These are phyloP conservation scores for Austroboletus novae-zelandiae DNA, from an alignment of 1,284 basidiomycete species.

Conservation along the genomic window DNA sequence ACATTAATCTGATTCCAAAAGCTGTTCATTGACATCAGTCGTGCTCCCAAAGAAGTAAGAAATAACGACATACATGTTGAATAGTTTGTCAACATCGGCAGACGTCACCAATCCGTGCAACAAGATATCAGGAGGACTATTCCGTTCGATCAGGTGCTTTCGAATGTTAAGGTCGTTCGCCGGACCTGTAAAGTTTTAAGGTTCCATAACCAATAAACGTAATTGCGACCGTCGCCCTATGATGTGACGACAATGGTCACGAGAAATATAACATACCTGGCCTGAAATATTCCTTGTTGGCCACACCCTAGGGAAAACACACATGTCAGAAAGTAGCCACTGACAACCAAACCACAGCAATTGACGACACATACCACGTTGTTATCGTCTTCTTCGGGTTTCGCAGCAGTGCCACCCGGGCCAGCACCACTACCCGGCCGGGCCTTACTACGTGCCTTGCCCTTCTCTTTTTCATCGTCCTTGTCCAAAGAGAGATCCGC, in stretches of 20 bases:
- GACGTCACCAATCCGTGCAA: conserved; percentile 78
- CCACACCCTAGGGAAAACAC: conserved; percentile 47
- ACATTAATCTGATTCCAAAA: conserved; percentile 74
- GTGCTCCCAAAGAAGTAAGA: background rate
- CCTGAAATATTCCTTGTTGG: conserved; percentile 79
- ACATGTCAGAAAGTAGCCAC: background rate
- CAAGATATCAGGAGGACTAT: conserved; percentile 80
- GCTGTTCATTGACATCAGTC: conserved; percentile 33
- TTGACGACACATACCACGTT: conserved; percentile 52
- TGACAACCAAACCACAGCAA: conserved; percentile 23
- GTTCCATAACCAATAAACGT: background rate
- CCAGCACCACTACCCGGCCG: conserved; percentile 9
- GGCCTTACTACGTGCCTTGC: conserved; percentile 35
- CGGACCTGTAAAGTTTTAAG: conserved; percentile 44
- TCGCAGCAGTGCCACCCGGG: conserved; percentile 8
- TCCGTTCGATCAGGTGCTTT: conserved; percentile 73
- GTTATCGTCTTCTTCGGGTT: conserved; percentile 53
- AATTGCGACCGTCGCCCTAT: background rate
- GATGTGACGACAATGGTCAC: background rate
- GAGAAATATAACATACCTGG: conserved; percentile 48
- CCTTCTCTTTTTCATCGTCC: conserved; percentile 40
- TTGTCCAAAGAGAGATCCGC: conserved; percentile 67
- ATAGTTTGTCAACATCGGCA: conserved; percentile 78
- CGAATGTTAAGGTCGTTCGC: conserved; percentile 66
- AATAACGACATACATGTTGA: conserved; percentile 65